These are phyloP conservation scores for Calycina herbarum DNA, from an alignment of 2,329 filamentous ascomycete genomes.

Conservation along the genomic window DNA sequence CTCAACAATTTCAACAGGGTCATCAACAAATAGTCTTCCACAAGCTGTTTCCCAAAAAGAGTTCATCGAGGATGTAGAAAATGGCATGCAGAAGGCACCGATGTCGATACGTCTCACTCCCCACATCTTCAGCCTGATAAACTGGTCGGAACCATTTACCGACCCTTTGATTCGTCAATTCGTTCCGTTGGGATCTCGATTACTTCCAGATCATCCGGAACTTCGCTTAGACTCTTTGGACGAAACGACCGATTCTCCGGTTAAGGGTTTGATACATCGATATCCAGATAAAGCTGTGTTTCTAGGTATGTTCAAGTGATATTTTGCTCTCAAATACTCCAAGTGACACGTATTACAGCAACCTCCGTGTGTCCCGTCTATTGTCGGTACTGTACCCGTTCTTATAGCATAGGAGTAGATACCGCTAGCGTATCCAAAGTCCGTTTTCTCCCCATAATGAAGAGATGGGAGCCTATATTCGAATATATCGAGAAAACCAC, in stretches of 20 bases:
- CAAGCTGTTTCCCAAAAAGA: neutral
- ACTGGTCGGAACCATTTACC: slow-evolving; percentile 59
- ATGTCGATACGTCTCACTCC: slow-evolving; percentile 63
- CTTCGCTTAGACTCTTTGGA: slow-evolving; percentile 59
- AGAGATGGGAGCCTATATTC: slow-evolving; percentile 57
- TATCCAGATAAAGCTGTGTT: slow-evolving; percentile 65
- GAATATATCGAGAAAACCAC: slow-evolving; percentile 54
- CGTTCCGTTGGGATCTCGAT: slow-evolving; percentile 54
- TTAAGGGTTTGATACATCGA: slow-evolving; percentile 60
- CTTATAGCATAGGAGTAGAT: slow-evolving; percentile 56
- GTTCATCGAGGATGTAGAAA: slow-evolving; percentile 54
- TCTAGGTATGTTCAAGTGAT: slow-evolving; percentile 45
- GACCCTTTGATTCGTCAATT: slow-evolving; percentile 63
- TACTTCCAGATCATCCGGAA: slow-evolving; percentile 54
- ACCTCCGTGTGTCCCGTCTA: slow-evolving; percentile 62
- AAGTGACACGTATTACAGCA: slow-evolving; percentile 40
- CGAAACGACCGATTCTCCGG: slow-evolving; percentile 56
- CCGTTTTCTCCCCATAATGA: slow-evolving; percentile 42
- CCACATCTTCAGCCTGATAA: slow-evolving; percentile 57
- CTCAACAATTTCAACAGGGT: neutral
- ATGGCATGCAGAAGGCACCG: slow-evolving; percentile 53
- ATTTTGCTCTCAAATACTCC: neutral
- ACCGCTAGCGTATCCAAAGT: slow-evolving; percentile 53
- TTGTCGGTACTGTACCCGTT: slow-evolving; percentile 62
- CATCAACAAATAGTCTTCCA: neutral